These are phyloP conservation scores for Rhizopus delemar DNA, from an alignment of 371 early-diverging fungal species.

Conservation along the genomic window DNA sequence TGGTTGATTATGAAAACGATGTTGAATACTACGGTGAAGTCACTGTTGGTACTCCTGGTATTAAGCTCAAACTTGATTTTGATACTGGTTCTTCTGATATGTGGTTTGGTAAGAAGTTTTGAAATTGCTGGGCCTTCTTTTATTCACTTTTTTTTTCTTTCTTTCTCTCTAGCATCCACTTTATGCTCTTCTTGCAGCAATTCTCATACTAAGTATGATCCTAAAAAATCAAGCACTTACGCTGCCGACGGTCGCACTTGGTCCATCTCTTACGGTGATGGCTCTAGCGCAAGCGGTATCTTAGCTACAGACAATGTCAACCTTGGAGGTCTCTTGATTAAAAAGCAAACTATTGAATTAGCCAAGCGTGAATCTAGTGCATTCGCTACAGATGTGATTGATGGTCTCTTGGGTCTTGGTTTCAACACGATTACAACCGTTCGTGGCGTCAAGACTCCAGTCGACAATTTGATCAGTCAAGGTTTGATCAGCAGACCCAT, in stretches of 20 bases:
- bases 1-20: slow-evolving; percentile 21
- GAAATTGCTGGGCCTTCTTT: background rate
- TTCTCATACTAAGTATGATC: slow-evolving; percentile 41
- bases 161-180: slow-evolving; percentile 29
- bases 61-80: slow-evolving; percentile 77
- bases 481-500: slow-evolving; percentile 36
- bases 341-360: slow-evolving; percentile 28
- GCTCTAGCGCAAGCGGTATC: slow-evolving; percentile 36
- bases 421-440: slow-evolving; percentile 51
- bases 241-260: slow-evolving; percentile 40
- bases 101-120: slow-evolving; percentile 28
- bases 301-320: slow-evolving; percentile 28
- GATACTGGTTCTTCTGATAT: slow-evolving; percentile 80
- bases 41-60: slow-evolving; percentile 76
- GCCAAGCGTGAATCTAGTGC: slow-evolving; percentile 21
- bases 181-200: slow-evolving; percentile 39
- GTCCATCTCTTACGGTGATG: slow-evolving; percentile 55
- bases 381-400: slow-evolving; percentile 21
- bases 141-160: no score
- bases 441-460: slow-evolving; percentile 31
- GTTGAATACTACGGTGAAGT: slow-evolving; percentile 75
- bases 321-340: slow-evolving; percentile 30
- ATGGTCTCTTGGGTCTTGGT: slow-evolving; percentile 45
- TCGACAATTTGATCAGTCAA: slow-evolving; percentile 49
- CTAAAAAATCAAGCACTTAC: slow-evolving; percentile 48